Evolutionary conservation across 805 yeast species (phyloP).

Genomic region (Pichia rugopelliculosa): DNA sequence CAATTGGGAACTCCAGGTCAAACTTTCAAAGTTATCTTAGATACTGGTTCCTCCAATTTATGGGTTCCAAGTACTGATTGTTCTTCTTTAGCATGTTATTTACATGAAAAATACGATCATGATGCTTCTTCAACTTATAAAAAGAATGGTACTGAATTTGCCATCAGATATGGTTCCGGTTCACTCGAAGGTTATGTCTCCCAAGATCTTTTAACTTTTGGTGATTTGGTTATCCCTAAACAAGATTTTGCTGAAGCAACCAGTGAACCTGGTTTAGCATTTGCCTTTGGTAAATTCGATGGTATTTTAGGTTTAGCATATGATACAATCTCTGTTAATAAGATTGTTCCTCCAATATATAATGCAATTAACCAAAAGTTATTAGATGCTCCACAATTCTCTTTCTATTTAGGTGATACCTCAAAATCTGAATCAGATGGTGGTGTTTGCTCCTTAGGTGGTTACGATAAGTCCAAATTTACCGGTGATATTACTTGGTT

Average conservation of each 20-base stretch:
- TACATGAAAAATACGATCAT: conserved; percentile 88
- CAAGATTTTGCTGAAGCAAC: conserved; percentile 98
- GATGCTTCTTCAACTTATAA: conserved; percentile 74
- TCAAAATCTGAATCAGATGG: conserved; percentile 63
- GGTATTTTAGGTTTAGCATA: conserved; percentile 95
- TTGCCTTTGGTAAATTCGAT: conserved; percentile 97
- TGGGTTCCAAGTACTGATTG: conserved; percentile 94
- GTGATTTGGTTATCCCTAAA: conserved; percentile 74
- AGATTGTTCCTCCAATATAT: conserved; percentile 89
- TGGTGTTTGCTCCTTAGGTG: conserved; percentile 94
- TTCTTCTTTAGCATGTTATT: conserved; percentile 88
- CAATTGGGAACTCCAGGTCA: conserved; percentile 91
- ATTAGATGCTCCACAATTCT: conserved; percentile 77
- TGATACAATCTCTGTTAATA: conserved; percentile 82
- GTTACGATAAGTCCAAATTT: conserved; percentile 70
- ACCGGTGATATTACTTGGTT: conserved; percentile 87
- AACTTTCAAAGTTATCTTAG: conserved; percentile 85
- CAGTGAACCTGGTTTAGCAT: conserved; percentile 93
- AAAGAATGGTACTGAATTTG: conserved; percentile 79
- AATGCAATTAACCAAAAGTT: conserved; percentile 78
- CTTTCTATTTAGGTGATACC: conserved; percentile 83
- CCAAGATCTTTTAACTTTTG: conserved; percentile 72
- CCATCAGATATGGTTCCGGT: conserved; percentile 89
- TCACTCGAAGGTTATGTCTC: conserved; percentile 88
- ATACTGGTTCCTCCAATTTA: conserved; percentile 93